Conservation (phyloP, 768 basidiomycete species). For the Rubroboletus pulcherrimus region DNA sequence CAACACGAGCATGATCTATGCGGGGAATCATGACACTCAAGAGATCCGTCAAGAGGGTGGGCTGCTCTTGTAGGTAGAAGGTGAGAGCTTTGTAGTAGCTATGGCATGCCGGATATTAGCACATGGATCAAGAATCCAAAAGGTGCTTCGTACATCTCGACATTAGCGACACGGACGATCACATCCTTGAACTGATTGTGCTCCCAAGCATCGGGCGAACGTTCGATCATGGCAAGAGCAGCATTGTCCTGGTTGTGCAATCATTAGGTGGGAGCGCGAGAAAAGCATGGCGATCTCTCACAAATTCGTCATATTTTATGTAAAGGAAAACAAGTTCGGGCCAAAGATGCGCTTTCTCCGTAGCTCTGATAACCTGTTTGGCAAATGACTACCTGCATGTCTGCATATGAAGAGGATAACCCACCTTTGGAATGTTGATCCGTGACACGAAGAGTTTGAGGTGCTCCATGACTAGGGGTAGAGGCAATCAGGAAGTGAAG, state of each 20-base stretch:
- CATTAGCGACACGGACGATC: slow-evolving; percentile 91
- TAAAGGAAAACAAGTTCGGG: slow-evolving; percentile 97
- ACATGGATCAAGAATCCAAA: neutral
- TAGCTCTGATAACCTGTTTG: slow-evolving; percentile 80
- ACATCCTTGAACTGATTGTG: slow-evolving; percentile 99
- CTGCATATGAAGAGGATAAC: neutral
- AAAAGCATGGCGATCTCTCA: slow-evolving; percentile 31
- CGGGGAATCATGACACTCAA: slow-evolving; percentile 89
- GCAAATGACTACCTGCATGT: neutral
- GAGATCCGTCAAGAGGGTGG: slow-evolving; percentile 88
- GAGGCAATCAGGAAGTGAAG: slow-evolving; percentile 1
- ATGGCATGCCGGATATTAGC: slow-evolving; percentile 7
- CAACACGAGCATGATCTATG: slow-evolving; percentile 93
- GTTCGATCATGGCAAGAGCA: slow-evolving; percentile 97
- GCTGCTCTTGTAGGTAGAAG: slow-evolving; percentile 94
- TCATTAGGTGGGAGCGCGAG: neutral
- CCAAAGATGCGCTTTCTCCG: slow-evolving; percentile 97
- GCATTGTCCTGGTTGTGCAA: slow-evolving; percentile 76
- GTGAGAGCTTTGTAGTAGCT: slow-evolving; percentile 94
- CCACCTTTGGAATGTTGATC: slow-evolving; percentile 94
- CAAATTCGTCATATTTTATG: slow-evolving; percentile 96
- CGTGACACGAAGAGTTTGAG: slow-evolving; percentile 93
- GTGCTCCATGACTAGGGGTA: slow-evolving; percentile 88
- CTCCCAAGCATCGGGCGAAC: slow-evolving; percentile 98
- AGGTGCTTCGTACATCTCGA: slow-evolving; percentile 73